These are phyloP conservation scores for Hepatocystis sp. DNA, from an alignment of 169 alveolate species.

Conservation along the genomic window DNA sequence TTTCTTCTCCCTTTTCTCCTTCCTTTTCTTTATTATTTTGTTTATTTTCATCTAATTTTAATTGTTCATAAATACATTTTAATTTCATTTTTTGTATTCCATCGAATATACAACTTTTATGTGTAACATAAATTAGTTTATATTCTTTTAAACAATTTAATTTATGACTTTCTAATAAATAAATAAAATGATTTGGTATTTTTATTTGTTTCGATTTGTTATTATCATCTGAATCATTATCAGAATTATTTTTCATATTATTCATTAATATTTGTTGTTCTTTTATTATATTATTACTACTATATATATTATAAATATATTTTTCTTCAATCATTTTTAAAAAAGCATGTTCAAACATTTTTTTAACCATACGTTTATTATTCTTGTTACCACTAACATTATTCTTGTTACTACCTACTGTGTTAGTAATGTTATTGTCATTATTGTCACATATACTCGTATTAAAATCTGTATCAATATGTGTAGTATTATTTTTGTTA, in stretches of 20 bases:
- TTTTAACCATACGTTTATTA: no score
- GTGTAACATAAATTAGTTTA: constrained; percentile 23
- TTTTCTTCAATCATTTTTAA: constrained; percentile 22
- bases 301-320: neutral
- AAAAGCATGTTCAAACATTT: no score
- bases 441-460: neutral
- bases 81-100: constrained; percentile 35
- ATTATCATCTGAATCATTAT: neutral
- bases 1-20: neutral
- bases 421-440: no score
- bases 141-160: constrained; percentile 52
- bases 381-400: neutral
- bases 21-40: neutral
- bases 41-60: neutral
- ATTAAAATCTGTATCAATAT: neutral
- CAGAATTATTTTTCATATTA: neutral
- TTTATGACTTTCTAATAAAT: constrained; percentile 34
- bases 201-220: constrained; percentile 3
- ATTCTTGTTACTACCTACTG: neutral
- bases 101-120: constrained; percentile 44
- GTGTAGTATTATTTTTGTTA: neutral
- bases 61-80: constrained; percentile 4
- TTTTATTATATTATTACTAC: neutral
- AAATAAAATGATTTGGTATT: constrained; percentile 31
- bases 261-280: neutral